Conservation (phyloP, 371 early-diverging fungal genomes). For the Parasitella parasitica region DNA sequence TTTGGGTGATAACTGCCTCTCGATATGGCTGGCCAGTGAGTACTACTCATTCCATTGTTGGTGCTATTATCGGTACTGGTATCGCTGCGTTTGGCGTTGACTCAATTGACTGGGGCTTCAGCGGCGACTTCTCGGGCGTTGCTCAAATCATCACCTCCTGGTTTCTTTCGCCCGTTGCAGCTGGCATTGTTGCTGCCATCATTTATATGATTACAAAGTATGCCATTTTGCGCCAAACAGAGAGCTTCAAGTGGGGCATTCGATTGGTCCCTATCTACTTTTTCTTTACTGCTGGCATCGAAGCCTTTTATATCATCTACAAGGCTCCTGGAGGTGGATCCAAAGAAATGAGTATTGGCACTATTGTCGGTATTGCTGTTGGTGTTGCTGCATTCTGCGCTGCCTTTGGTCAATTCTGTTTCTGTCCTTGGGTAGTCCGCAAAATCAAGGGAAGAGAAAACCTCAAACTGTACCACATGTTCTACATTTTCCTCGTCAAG, state of each 20-base stretch:
- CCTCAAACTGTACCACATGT: constrained; percentile 69
- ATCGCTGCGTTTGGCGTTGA: constrained; percentile 70
- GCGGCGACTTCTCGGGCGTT: constrained; percentile 69
- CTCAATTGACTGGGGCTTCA: constrained; percentile 73
- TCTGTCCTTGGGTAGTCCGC: constrained; percentile 66
- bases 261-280: constrained; percentile 82
- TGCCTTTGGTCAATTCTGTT: constrained; percentile 58
- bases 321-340: constrained; percentile 61
- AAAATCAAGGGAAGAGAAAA: constrained; percentile 62
- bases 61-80: constrained; percentile 79
- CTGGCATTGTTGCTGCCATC: constrained; percentile 66
- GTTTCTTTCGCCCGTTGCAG: constrained; percentile 72
- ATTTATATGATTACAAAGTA: constrained; percentile 70
- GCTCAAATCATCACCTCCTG: constrained; percentile 75
- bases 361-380: constrained; percentile 12
- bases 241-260: constrained; percentile 76
- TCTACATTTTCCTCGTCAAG: constrained; percentile 52
- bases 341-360: constrained; percentile 22
- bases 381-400: constrained; percentile 30
- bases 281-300: constrained; percentile 68
- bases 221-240: constrained; percentile 58
- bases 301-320: constrained; percentile 73
- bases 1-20: constrained; percentile 78
- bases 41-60: constrained; percentile 71
- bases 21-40: constrained; percentile 59